Evolutionary conservation across 345 rosid genomes (phyloP).

Genomic region (Erodium maritimum): DNA sequence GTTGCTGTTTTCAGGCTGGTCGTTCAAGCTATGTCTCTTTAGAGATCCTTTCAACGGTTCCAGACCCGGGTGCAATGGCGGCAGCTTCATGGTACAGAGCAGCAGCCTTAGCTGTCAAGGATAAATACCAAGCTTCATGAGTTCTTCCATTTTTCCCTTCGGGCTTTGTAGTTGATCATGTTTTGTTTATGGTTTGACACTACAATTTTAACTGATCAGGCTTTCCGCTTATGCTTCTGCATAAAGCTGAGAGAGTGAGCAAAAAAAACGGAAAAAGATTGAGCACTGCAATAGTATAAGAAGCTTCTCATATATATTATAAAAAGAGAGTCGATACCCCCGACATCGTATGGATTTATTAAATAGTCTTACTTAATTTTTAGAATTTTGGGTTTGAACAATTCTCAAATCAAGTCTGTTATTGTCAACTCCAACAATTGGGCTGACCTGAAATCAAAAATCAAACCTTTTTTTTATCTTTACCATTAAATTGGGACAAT

Average conservation of each 20-base stretch:
- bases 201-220: constrained; percentile 15
- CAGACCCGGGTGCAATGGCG: constrained; percentile 95
- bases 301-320: too few species aligned
- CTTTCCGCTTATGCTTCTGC: constrained; percentile 44
- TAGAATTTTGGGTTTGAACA: too few species aligned
- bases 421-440: too few species aligned
- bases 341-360: too few species aligned
- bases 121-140: constrained; percentile 15
- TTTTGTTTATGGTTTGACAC: constrained; percentile 8
- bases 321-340: too few species aligned
- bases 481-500: too few species aligned
- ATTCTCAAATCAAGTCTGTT: too few species aligned
- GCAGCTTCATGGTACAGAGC: constrained; percentile 89
- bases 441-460: too few species aligned
- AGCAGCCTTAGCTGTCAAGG: constrained; percentile 72
- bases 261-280: too few species aligned
- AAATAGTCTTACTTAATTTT: too few species aligned
- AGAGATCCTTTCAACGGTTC: constrained; percentile 50
- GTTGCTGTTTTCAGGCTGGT: constrained; percentile 48
- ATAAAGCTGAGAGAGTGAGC: constrained; percentile 40
- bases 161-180: neutral
- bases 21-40: constrained; percentile 62
- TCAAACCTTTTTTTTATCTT: too few species aligned
- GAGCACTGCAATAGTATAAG: too few species aligned
- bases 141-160: neutral